phyloP scores from a whole-genome alignment of 768 basidiomycete genomes.

The Punctularia strigosozonata region DNA sequence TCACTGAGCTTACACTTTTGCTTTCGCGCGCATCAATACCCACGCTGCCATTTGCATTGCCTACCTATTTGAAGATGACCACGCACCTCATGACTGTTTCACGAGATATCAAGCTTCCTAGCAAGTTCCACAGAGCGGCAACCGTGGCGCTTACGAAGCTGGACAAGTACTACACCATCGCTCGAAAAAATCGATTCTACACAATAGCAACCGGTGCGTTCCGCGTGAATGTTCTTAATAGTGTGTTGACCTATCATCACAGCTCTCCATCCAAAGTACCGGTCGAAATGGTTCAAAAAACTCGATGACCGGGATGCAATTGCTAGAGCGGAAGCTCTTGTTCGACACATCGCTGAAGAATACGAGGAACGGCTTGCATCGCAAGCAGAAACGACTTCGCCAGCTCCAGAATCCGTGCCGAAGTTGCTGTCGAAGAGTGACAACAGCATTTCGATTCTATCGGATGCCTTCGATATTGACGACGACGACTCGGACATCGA shows the following conservation, averaged over 20 bases:
- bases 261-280: constrained; percentile 18
- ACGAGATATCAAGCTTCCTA: neutral
- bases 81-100: constrained; percentile 8
- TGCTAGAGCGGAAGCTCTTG: constrained; percentile 2
- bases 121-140: constrained; percentile 11
- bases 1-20: constrained; percentile 17
- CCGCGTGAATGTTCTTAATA: neutral
- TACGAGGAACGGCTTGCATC: neutral
- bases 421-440: too few species aligned
- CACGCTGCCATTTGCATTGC: constrained; percentile 21
- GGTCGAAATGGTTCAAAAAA: constrained; percentile 13
- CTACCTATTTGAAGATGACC: constrained; percentile 17
- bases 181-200: constrained; percentile 15
- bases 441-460: too few species aligned
- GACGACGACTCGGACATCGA: too few species aligned
- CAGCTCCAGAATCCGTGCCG: constrained; percentile 2
- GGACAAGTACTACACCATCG: constrained; percentile 13
- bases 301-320: neutral
- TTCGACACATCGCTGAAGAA: constrained; percentile 6
- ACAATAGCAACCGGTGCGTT: constrained; percentile 18
- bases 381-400: constrained; percentile 1
- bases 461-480: too few species aligned
- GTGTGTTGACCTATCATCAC: constrained; percentile 1
- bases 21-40: constrained; percentile 15
- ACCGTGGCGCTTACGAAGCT: constrained; percentile 16